These are phyloP conservation scores for Mediolabrus comicus DNA, from an alignment of 108 stramenopile species.

Conservation along the genomic window DNA sequence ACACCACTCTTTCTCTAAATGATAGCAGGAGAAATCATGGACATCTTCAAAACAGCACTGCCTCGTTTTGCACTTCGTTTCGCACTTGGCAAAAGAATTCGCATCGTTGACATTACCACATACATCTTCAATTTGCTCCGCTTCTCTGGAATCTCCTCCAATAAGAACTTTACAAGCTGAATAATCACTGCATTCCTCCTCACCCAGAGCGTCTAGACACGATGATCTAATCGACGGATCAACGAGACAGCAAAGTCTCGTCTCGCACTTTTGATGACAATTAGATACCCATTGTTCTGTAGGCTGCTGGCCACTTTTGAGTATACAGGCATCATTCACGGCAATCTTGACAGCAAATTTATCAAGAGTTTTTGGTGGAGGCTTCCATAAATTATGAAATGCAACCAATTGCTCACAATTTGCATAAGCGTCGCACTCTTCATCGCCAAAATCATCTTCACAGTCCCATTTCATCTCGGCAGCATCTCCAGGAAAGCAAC, in stretches of 20 bases:
- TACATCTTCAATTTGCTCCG: background rate
- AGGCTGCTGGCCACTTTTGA: background rate
- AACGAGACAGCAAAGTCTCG: slow-evolving; percentile 14
- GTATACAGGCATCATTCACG: slow-evolving; percentile 13
- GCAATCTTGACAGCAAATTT: slow-evolving; percentile 6
- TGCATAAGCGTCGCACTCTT: slow-evolving; percentile 9
- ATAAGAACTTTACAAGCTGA: slow-evolving; percentile 11
- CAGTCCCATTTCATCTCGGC: background rate
- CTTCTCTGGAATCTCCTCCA: slow-evolving; percentile 8
- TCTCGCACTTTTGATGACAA: slow-evolving; percentile 12
- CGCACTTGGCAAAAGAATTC: background rate
- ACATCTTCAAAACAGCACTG: slow-evolving; percentile 19
- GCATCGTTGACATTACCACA: slow-evolving; percentile 4
- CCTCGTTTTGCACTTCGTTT: slow-evolving; percentile 5
- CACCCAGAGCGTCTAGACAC: slow-evolving; percentile 8
- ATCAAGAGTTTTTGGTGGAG: slow-evolving; percentile 5
- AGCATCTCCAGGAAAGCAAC: background rate
- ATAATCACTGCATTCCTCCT: slow-evolving; percentile 10
- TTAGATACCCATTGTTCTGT: slow-evolving; percentile 12
- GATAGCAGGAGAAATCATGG: slow-evolving; percentile 12
- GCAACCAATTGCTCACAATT: slow-evolving; percentile 8
- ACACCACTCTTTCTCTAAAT: slow-evolving; percentile 24
- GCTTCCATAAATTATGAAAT: slow-evolving; percentile 4
- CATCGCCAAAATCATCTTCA: background rate
- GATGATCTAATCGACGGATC: slow-evolving; percentile 1